Evolutionary conservation across 1,139 yeast genomes (phyloP).

Genomic region (Yamadazyma epiphylla): DNA sequence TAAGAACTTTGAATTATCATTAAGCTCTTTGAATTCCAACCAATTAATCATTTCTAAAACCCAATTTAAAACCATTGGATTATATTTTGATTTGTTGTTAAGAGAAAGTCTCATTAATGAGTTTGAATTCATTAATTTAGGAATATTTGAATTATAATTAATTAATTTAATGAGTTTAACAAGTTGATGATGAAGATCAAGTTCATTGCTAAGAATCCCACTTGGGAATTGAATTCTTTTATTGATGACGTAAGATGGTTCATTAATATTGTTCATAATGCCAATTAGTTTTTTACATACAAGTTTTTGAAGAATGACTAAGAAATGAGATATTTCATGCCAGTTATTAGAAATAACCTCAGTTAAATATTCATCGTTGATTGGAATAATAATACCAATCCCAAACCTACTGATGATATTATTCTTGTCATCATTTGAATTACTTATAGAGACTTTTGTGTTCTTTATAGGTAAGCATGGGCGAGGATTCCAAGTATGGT

Average conservation of each 20-base stretch:
- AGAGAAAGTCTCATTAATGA: constrained; percentile 24
- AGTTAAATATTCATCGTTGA: constrained; percentile 30
- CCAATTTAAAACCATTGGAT: constrained; percentile 46
- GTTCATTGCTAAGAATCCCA: constrained; percentile 37
- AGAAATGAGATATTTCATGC: constrained; percentile 42
- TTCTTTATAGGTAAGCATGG: constrained; percentile 30
- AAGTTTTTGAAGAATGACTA: constrained; percentile 35
- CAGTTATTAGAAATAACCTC: constrained; percentile 47
- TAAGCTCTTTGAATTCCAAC: constrained; percentile 60
- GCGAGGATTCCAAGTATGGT: constrained; percentile 27
- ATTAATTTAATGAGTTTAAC: constrained; percentile 35
- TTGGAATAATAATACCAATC: constrained; percentile 47
- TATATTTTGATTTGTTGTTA: constrained; percentile 8
- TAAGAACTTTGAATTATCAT: constrained; percentile 26
- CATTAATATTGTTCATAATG: constrained; percentile 15
- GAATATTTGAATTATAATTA: constrained; percentile 40
- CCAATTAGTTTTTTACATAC: constrained; percentile 33
- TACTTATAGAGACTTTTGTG: constrained; percentile 9
- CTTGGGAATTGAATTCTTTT: constrained; percentile 38
- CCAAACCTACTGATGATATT: constrained; percentile 39
- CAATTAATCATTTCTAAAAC: constrained; percentile 55
- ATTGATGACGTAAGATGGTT: constrained; percentile 21
- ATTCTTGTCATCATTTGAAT: constrained; percentile 11
- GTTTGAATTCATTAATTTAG: constrained; percentile 41
- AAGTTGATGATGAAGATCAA: constrained; percentile 34